Percentiles rank a stretch among this genome's conserved stretches.
These are phyloP conservation scores for Tarenaya hassleriana DNA, from an alignment of 345 rosid genomes.

Conservation along the genomic window DNA sequence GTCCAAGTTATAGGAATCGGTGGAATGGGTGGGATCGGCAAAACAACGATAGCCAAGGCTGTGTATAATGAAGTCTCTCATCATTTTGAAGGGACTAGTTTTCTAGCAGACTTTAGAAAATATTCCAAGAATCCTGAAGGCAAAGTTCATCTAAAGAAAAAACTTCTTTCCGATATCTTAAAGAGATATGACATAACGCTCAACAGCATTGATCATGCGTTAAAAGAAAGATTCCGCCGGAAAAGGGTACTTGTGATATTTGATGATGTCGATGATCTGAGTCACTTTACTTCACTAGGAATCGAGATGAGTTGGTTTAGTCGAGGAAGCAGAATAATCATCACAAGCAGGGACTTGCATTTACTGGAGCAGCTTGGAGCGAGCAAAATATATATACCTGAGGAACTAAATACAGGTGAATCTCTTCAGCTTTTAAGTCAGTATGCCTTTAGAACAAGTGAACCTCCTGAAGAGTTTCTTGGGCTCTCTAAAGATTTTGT, in stretches of 20 bases:
- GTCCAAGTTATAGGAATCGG: conserved; percentile 29
- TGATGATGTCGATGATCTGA: conserved; percentile 7
- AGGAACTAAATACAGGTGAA: conserved; percentile 2
- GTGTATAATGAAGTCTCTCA: conserved; percentile 19
- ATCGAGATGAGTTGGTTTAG: conserved; percentile 1
- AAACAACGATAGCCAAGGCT: conserved; percentile 15
- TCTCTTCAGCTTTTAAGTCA: conserved; percentile 18
- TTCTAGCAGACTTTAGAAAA: conserved; percentile 28
- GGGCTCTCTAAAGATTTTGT: neutral
- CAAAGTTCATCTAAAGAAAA: conserved; percentile 9
- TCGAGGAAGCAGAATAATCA: conserved; percentile 18
- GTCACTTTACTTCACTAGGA: neutral
- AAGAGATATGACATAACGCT: neutral
- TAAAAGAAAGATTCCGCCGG: neutral
- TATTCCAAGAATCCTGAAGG: conserved; percentile 9
- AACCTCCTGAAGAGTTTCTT: conserved; percentile 7
- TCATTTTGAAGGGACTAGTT: conserved; percentile 26
- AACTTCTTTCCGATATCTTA: conserved; percentile 28
- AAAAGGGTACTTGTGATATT: conserved; percentile 12
- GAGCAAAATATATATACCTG: neutral
- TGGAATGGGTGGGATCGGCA: conserved; percentile 18
- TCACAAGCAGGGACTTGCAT: conserved; percentile 3
- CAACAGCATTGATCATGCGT: neutral
- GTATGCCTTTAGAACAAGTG: conserved; percentile 15
- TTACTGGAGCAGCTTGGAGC: neutral